Evolutionary conservation across 2,329 filamentous ascomycete genomes (phyloP), one percentile per base, ranked within the genome.

Genomic region (Pseudogymnoascus verrucosus): DNA sequence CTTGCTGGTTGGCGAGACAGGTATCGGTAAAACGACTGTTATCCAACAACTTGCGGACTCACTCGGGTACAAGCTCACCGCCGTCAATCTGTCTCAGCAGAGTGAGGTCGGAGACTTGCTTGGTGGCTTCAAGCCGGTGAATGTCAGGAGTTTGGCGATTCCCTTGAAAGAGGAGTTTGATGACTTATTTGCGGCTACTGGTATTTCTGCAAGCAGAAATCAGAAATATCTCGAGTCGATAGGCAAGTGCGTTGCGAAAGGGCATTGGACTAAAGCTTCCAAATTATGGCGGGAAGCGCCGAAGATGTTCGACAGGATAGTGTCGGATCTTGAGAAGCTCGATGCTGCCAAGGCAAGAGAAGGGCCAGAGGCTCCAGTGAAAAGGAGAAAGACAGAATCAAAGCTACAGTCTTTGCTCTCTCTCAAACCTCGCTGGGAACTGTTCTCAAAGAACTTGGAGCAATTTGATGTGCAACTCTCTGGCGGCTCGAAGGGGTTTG

Each of bases 1-100:
- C 1, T 78, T 99, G 16, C 84, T 99, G 28, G 95, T 99, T n/a
- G 95, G 95, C 72, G 95, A 99, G 78, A 99, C 95, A 6, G 95
- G 95, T 79, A 97, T 96, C 61, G 95, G 95, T 70, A 99, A 99
- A 77, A 99, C 95, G 0, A 96, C 95, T 0, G 90, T 95, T 26
- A 88, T 99, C 12, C 95, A 99, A 74, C 92, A 97, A 72, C 80
- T 99, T 63, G 92, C 95, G 0, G 87, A 89, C 64, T 84, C 89
- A 3, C 82, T 97, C 28, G 91, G 93, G 1, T 89, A 92, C 72
- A 96, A 91, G 70, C 83, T 99, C 11, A 89, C 92, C 0, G 91
- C 93, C 2, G 92, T 99, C 72, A 99, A 99, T 72, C 76, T 99
- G 73, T 99, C 95, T 0, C 96, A 99, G 73, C 96, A 99, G 74